These are phyloP conservation scores for Chenopodium suecicum DNA, from an alignment of 148 eudicot species.

Conservation along the genomic window DNA sequence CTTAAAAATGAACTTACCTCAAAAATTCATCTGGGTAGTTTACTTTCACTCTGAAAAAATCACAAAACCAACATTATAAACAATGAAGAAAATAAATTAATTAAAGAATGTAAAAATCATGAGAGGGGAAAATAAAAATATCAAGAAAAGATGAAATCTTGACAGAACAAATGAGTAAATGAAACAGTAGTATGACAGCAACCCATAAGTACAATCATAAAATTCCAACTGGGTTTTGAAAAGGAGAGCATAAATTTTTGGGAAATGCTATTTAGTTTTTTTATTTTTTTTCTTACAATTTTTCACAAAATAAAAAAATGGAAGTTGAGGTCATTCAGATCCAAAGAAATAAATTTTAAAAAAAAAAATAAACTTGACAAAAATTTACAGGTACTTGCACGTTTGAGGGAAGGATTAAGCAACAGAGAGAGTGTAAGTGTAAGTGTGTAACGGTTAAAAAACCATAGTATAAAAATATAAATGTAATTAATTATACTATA, in stretches of 20 bases:
- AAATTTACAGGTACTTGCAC: slow-evolving; percentile 15
- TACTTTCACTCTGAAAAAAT: neutral
- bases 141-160: slow-evolving; percentile 14
- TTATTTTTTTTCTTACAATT: too few species aligned
- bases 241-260: slow-evolving; percentile 14
- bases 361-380: neutral
- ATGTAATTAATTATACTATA: neutral
- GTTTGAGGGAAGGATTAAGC: slow-evolving; percentile 6
- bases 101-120: neutral
- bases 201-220: slow-evolving; percentile 28
- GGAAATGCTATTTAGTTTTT: neutral
- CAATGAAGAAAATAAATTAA: slow-evolving; percentile 20
- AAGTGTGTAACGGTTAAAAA: slow-evolving; percentile 27
- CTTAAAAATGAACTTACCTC: neutral
- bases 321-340: slow-evolving; percentile 15
- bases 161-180: slow-evolving; percentile 4
- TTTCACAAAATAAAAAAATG: slow-evolving; percentile 10
- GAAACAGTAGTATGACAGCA: slow-evolving; percentile 33
- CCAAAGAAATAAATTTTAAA: neutral
- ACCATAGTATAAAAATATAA: slow-evolving; percentile 4
- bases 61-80: neutral
- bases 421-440: neutral
- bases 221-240: slow-evolving; percentile 21
- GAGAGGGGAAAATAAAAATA: too few species aligned
- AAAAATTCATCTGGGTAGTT: slow-evolving; percentile 10